These are phyloP conservation scores for Globisporangium middletonii DNA, from an alignment of 352 stramenopile genomes.

Conservation along the genomic window DNA sequence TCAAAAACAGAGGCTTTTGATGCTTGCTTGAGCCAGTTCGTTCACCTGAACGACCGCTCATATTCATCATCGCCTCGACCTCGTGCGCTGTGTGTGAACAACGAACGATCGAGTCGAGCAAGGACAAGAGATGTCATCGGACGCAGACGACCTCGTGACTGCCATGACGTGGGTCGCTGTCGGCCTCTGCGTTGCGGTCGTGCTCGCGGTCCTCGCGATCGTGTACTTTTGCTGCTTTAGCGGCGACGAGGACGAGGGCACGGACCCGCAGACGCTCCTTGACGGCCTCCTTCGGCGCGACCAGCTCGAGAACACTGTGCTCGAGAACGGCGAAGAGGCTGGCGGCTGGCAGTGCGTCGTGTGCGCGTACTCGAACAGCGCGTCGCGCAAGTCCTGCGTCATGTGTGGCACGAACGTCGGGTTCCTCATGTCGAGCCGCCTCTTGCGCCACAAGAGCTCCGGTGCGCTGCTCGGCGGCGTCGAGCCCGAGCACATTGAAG, in stretches of 20 bases:
- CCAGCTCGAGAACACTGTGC: conserved; percentile 45
- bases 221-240: conserved; percentile 50
- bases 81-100: not conserved
- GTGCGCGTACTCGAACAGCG: conserved; percentile 50
- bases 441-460: conserved; percentile 49
- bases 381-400: conserved; percentile 36
- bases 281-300: conserved; percentile 58
- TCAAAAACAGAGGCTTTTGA: no score
- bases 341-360: conserved; percentile 67
- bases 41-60: no score
- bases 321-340: conserved; percentile 39
- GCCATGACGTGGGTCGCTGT: conserved; percentile 34
- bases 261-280: conserved; percentile 22
- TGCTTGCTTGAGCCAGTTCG: no score
- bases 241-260: conserved; percentile 12
- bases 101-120: not conserved
- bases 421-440: conserved; percentile 24
- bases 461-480: conserved; percentile 39
- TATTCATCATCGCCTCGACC: no score
- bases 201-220: conserved; percentile 21
- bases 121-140: not conserved
- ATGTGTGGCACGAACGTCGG: conserved; percentile 50
- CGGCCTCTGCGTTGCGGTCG: conserved; percentile 21
- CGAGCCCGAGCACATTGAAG: conserved; percentile 23
- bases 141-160: conserved; percentile 19